Base-by-base conservation (phyloP, 1,139 yeast species). In the Candida sp. region DNA sequence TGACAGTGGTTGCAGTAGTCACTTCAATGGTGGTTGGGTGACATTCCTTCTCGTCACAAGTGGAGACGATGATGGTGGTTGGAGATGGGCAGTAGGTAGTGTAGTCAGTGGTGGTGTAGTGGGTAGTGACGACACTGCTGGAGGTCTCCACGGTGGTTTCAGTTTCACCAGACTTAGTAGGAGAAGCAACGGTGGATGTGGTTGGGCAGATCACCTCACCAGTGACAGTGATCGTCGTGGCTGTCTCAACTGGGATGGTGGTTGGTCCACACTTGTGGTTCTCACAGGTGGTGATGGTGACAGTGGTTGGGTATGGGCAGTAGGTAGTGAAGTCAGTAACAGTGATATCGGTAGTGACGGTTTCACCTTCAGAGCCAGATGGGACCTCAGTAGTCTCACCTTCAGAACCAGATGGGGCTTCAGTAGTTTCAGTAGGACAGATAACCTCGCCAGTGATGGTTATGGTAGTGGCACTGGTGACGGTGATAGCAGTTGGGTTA, bases 391-490 rank as follows among this genome's bases (percentile, higher is more conserved):
- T 17, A 4, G 33, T 27, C n/a, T 26, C 9, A 11, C n/a, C 41
- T 35, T 37, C 47, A 26, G 31, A 33, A 12, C 26, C 30, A 27
- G 44, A 28, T 25, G 41, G 30, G 3, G 12, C 17, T 1, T 6
- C 38, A 9, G 31, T 12, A 7, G 44, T 11, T 1, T 7, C 47
- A 32, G 49, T 41, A 30, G 48, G 46, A 28, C 28, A 44, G 26
- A 48, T 40, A 9, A 50, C 49, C 23, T 47, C 46, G 4, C 51
- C 51, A 17, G 54, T 35, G 28, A 50, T 25, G 22, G 47, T 45
- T 60, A 84, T 61, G 54, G 87, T 81, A 56, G 83, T 75, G 49
- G 83, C 78, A 50, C 60, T 75, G 48, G 81, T 71, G 59, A 80
- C 86, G 53, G 83, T 78, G 73, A 75, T 67, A 54, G 81, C 73